Base-by-base conservation (phyloP, 768 basidiomycete species). In the Leccinellum luteum region DNA sequence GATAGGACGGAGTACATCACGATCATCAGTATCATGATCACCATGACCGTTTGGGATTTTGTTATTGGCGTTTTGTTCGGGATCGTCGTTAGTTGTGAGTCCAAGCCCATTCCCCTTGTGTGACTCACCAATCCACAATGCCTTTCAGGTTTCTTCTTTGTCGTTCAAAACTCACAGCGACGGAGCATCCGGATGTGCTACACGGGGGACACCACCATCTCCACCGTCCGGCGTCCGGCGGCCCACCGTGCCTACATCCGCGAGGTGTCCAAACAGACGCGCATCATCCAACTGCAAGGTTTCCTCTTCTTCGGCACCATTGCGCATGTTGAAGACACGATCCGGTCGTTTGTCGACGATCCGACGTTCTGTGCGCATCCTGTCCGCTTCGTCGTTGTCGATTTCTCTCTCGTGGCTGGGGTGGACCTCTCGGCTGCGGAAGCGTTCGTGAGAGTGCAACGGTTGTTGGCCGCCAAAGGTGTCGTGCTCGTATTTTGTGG, bases 251-350 rank as follows among this genome's bases (percentile, higher is more conserved):
- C 85, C 3, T 98, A 96, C 72, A 85, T 99, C 27, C 87, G 87
- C n/a, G 89, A 94, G 59, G 92, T 95, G 23, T 91, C 96, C 5
- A 88, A 86, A 60, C 94, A 97, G 73, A 97, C 94, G 0, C 86
- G 87, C 5, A 85, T 98, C 44, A 77, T 98, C 64, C 85, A 88
- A 55, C 75, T 98, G 1, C 97, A 98, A 78, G 93, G 92, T 78
- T 94, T 92, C 75, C 78, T 94, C 30, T 95, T 94, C 79, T 94
- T 94, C 68, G 92, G 96, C 3, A 99, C 97, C 0, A 97, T 98
- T 62, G 80, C 89, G 0, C 77, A 85, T 48, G 94, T 97, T 59
- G 96, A 99, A 72, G 88, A 90, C 49, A 84, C 90, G 12, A 91
- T 98, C 52, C 84, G 91, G 9, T 78, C 79, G 15, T 76, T 92